Conservation (phyloP, 2,329 filamentous ascomycete genomes). For the Lasiodiplodia sp. region DNA sequence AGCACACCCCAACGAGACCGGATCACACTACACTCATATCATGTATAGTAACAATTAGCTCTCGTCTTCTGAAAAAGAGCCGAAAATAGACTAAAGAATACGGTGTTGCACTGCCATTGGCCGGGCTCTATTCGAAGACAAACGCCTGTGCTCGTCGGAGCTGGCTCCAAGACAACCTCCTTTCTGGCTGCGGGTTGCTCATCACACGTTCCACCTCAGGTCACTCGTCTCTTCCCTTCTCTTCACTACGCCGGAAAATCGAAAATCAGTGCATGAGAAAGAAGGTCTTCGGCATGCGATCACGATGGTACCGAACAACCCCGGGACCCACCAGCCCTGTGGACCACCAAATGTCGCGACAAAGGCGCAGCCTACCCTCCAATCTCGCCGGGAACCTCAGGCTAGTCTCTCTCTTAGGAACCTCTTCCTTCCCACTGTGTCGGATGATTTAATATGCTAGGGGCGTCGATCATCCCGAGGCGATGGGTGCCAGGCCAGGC, state of each 20-base stretch:
- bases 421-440: not conserved
- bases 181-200: not conserved
- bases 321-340: not conserved
- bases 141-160: not conserved
- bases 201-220: not conserved
- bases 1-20: not conserved
- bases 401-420: not conserved
- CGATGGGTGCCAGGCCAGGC: slow-evolving; percentile 1
- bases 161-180: not conserved
- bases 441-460: slow-evolving; percentile 11
- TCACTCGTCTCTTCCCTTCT: not conserved
- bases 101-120: not conserved
- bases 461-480: slow-evolving; percentile 16
- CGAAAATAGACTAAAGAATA: not conserved
- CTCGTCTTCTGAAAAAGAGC: not conserved
- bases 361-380: not conserved
- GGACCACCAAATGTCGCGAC: not conserved
- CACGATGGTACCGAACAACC: not conserved
- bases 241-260: not conserved
- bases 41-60: not conserved
- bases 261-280: not conserved
- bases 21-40: slow-evolving; percentile 8
- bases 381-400: slow-evolving; percentile 1
- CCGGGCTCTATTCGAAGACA: not conserved
- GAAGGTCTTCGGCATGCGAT: not conserved